Base-by-base conservation (phyloP, 768 basidiomycete genomes). In the Tylopilus sp. region DNA sequence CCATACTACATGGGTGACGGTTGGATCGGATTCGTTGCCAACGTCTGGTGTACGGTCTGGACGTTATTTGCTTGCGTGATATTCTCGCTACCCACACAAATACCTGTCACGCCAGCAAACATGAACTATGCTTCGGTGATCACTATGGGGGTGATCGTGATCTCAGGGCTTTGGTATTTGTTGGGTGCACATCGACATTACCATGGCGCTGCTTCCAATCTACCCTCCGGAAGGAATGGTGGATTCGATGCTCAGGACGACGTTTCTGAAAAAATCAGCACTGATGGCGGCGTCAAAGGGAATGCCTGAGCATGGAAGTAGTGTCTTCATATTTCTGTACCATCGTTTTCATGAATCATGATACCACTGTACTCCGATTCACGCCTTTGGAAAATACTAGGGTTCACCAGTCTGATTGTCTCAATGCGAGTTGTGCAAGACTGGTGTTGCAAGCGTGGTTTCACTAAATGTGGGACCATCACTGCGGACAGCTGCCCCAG, bases 1-100 rank as follows among this genome's bases (percentile, higher is more conserved):
- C 83, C 83, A 16, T 84, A 80, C 66, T 83, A 81, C 68, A 74
- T 84, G 75, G 77, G 81, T 22, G 72, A 76, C 47, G 79, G 80
- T 2, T 57, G 71, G 53, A 55, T 81, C 13, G 80, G 80, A 0
- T 71, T 70, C 67, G 61, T 69, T 13, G 68, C 69, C 48, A 82
- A 82, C 54, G 44, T 75, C 29, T 75, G 67, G 58, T 80, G 79
- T 54, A 70, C 78, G 25, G 33, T 68, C 8, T 79, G 77, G 77
- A 75, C 76, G 43, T 56, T 68, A 14, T 79, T 79, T 59, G 74
- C 79, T 16, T 69, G 64, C 45, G 70, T 80, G 36, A 68, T 81
- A 38, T 79, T 81, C 58, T 74, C 76, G 21, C 68, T 83, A 47
- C 82, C 82, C 4, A 81, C 76, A 6, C 61, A 69, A 33, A 56